A percentile compares a stretch with the other conserved stretches of the same genome.
Evolutionary conservation across 2,329 filamentous ascomycete species (phyloP).

Genomic region (Zymoseptoria ardabiliae): DNA sequence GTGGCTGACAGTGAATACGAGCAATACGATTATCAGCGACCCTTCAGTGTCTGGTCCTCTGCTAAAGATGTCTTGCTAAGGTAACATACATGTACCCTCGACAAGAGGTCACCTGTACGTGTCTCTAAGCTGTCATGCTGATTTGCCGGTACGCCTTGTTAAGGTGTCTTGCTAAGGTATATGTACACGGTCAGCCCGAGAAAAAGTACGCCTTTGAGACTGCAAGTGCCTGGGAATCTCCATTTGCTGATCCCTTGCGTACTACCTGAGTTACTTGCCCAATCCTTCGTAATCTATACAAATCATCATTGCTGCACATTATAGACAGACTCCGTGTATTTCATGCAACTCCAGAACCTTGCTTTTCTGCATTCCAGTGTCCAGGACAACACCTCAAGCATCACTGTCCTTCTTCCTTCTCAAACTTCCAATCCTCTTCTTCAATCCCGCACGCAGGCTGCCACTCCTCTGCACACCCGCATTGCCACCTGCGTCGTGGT

Average conservation of each 20-base stretch:
- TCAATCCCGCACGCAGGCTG: constrained; percentile 33
- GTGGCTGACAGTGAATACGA: too few relatives aligned
- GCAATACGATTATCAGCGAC: too few relatives aligned
- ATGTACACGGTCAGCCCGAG: too few relatives aligned
- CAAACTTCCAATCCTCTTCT: constrained; percentile 42
- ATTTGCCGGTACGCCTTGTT: too few relatives aligned
- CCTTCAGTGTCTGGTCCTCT: too few relatives aligned
- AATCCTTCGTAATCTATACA: neutral
- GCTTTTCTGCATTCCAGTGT: neutral
- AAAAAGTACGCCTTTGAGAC: too few relatives aligned
- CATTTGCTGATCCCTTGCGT: neutral
- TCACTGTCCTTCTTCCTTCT: constrained; percentile 28
- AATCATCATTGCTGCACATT: neutral
- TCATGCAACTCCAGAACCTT: neutral
- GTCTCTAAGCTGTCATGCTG: too few relatives aligned
- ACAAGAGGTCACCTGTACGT: neutral
- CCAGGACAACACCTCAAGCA: neutral
- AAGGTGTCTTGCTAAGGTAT: too few relatives aligned
- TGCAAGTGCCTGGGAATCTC: neutral
- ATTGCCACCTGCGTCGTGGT: constrained; percentile 25
- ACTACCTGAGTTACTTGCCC: neutral
- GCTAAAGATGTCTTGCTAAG: too few relatives aligned
- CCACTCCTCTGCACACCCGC: constrained; percentile 26
- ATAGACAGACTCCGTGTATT: neutral
- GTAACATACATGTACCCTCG: too few relatives aligned